phyloP scores from a whole-genome alignment of 352 stramenopile genomes.

The Saprolegnia diclina region DNA sequence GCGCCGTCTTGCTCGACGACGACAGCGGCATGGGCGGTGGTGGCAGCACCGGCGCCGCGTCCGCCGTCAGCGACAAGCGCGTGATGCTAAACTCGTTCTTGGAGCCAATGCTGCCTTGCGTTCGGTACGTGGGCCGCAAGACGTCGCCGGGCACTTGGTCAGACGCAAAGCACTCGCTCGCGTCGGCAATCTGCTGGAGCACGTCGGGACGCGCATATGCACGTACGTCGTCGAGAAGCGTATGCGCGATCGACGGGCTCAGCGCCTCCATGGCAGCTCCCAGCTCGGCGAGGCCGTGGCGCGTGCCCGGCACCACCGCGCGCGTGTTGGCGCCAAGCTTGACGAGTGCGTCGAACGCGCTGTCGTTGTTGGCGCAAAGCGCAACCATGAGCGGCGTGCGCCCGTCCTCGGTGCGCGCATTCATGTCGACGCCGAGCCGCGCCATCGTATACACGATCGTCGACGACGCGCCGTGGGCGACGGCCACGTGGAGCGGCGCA shows the following conservation, averaged over 20 bases:
- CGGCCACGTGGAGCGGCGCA: conserved; percentile 50
- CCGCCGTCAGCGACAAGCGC: not conserved
- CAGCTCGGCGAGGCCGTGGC: conserved; percentile 48
- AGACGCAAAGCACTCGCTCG: not conserved
- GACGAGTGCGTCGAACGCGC: conserved; percentile 44
- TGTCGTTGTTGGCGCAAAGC: conserved; percentile 43
- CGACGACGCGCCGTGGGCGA: conserved; percentile 40
- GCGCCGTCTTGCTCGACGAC: not conserved
- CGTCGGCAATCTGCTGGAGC: conserved; percentile 4
- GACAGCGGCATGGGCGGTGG: not conserved
- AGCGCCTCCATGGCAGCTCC: conserved; percentile 24
- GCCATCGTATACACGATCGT: conserved; percentile 44
- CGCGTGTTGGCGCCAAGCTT: conserved; percentile 41
- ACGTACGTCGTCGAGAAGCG: not conserved
- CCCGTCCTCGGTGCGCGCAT: conserved; percentile 53
- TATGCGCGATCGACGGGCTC: not conserved
- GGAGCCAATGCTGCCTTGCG: conserved; percentile 8
- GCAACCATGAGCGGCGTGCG: conserved; percentile 48
- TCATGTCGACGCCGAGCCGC: conserved; percentile 47
- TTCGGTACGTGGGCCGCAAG: not conserved
- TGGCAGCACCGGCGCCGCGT: not conserved
- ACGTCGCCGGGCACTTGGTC: not conserved
- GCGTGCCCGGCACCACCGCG: conserved; percentile 40
- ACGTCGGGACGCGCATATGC: not conserved
- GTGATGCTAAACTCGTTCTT: conserved; percentile 15